Evolutionary conservation across 2,329 filamentous ascomycete genomes (phyloP).

Genomic region (Hymenoscyphus salicellus): DNA sequence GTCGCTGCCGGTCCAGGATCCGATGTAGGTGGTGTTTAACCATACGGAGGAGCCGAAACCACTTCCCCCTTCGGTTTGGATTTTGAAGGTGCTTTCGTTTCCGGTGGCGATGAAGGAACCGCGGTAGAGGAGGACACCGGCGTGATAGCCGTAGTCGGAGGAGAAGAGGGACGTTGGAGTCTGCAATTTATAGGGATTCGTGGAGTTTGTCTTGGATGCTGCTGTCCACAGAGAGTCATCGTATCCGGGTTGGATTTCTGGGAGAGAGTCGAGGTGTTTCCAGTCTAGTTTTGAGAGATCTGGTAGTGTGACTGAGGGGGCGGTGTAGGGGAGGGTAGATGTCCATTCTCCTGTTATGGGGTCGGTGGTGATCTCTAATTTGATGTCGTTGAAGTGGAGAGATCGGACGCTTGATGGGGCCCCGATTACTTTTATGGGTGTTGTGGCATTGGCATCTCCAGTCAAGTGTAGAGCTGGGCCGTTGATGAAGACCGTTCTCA

Average conservation of each 20-base stretch:
- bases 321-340: constrained; percentile 48
- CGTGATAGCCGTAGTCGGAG: constrained; percentile 71
- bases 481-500: constrained; percentile 57
- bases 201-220: constrained; percentile 56
- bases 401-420: constrained; percentile 51
- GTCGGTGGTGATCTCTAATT: constrained; percentile 40
- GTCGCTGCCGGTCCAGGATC: constrained; percentile 59
- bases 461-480: constrained; percentile 58
- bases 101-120: constrained; percentile 66
- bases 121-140: constrained; percentile 66
- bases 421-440: constrained; percentile 65
- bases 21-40: constrained; percentile 61
- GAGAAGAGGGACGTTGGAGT: constrained; percentile 67
- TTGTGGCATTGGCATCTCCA: constrained; percentile 71
- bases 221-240: constrained; percentile 66
- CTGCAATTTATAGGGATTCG: constrained; percentile 55
- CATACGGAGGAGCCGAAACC: constrained; percentile 67
- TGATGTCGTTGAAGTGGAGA: constrained; percentile 60
- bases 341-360: constrained; percentile 48
- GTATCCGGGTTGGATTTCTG: constrained; percentile 62
- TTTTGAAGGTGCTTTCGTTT: constrained; percentile 53
- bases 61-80: constrained; percentile 63
- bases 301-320: constrained; percentile 54
- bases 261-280: constrained; percentile 69
- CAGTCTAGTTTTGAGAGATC: constrained; percentile 58